Evolutionary conservation across 352 stramenopile genomes (phyloP).

Genomic region (Ophiocytium majus): DNA sequence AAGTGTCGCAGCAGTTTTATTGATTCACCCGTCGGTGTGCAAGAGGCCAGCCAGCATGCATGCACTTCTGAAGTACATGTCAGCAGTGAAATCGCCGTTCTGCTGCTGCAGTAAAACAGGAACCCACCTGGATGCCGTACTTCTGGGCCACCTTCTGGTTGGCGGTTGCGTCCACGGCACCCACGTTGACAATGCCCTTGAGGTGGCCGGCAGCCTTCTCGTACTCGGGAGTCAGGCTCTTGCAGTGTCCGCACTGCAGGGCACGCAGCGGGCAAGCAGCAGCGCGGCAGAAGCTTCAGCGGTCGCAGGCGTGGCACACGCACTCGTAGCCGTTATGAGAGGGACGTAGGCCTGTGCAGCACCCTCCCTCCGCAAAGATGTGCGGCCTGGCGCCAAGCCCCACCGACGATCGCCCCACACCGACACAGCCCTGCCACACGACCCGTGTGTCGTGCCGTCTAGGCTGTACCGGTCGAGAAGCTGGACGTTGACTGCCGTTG

Average conservation of each 20-base stretch:
- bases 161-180: conserved; percentile 66
- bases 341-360: background rate
- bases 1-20: too few species aligned
- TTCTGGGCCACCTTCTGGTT: conserved; percentile 75
- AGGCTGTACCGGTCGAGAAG: too few species aligned
- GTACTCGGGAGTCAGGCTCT: conserved; percentile 83
- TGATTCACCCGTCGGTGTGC: too few species aligned
- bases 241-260: conserved; percentile 61
- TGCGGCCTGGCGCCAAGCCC: background rate
- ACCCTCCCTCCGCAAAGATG: background rate
- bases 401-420: background rate
- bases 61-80: too few species aligned
- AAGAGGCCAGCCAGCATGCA: too few species aligned
- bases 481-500: too few species aligned
- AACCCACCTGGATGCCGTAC: conserved; percentile 65
- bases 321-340: background rate
- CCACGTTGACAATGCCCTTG: conserved; percentile 82
- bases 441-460: too few species aligned
- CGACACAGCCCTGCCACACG: background rate
- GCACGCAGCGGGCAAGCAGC: background rate
- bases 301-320: background rate
- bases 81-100: too few species aligned
- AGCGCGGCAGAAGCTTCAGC: background rate
- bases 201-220: conserved; percentile 82
- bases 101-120: too few species aligned